Evolutionary conservation across 2,329 filamentous ascomycete species (phyloP).

Genomic region (Bipolaris victoriae): DNA sequence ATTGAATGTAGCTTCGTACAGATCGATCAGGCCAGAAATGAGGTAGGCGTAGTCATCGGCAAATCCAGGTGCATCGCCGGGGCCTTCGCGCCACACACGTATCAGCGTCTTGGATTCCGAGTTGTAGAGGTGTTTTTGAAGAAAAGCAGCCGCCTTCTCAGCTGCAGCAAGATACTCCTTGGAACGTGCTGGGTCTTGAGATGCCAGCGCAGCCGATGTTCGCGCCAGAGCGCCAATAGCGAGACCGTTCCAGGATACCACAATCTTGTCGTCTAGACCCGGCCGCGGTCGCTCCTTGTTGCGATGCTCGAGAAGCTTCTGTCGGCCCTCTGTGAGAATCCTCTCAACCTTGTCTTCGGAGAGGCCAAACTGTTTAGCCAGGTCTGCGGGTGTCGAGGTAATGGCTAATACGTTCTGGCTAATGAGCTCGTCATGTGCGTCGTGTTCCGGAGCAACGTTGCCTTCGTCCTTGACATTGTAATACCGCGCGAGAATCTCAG

Average conservation of each 20-base stretch:
- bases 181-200: constrained; percentile 64
- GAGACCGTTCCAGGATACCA: constrained; percentile 87
- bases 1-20: constrained; percentile 84
- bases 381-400: constrained; percentile 67
- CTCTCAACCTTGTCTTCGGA: constrained; percentile 70
- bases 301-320: constrained; percentile 72
- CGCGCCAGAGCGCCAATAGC: constrained; percentile 83
- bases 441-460: constrained; percentile 81
- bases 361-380: constrained; percentile 77
- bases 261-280: constrained; percentile 83
- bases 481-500: constrained; percentile 77
- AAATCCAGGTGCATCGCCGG: constrained; percentile 73
- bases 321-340: constrained; percentile 70
- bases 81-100: constrained; percentile 73
- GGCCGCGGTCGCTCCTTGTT: constrained; percentile 77
- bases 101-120: constrained; percentile 66
- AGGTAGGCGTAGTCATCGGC: constrained; percentile 95
- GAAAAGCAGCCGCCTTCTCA: constrained; percentile 71
- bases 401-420: constrained; percentile 89
- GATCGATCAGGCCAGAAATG: constrained; percentile 78
- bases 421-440: constrained; percentile 92
- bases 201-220: constrained; percentile 70
- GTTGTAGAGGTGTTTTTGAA: constrained; percentile 77
- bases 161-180: constrained; percentile 70
- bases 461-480: constrained; percentile 85